Base-by-base conservation (phyloP, 2,329 filamentous ascomycete genomes). In the Pseudogymnoascus sp. region DNA sequence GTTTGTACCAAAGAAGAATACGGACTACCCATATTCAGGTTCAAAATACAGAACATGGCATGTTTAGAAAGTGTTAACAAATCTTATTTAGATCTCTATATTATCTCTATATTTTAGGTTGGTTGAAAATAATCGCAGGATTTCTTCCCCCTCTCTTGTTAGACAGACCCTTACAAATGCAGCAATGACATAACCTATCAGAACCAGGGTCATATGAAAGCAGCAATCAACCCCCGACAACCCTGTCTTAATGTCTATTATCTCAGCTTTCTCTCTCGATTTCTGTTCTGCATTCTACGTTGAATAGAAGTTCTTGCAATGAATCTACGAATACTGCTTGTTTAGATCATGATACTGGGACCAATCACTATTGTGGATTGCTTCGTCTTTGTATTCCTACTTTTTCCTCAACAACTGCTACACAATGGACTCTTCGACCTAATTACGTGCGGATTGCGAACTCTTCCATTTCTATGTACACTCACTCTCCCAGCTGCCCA, bases 311-410 rank as follows among this genome's bases (percentile, higher is more conserved):
- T 33, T 28, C 14, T 16, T 55, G 8, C 7, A 33, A 55, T 55
- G 49, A 33, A 33, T 55, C 49, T 33, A 18, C 12, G n/a, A 31
- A 55, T 55, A 55, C 28, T 11, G 28, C 49, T n/a, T 64, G 25
- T 35, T 52, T 23, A 49, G n/a, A 40, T 14, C 65, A 92, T 93
- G 88, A 88, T 91, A 64, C 79, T 95, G 43, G 83, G 84, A 37
- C 86, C 88, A 63, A 84, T 95, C 49, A 90, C 87, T 5, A 88
- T 88, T 74, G 73, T 91, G 28, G 91, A 95, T 77, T 92, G 89
- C 76, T 63, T 88, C 31, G 84, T 87, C 63, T 95, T 93, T 71
- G 81, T 89, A 59, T 60, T 88, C 43, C 87, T 90, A 69, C 81
- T 93, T 12, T 78, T 85, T 3, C 89, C 88, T 2, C 88, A 93